Evolutionary conservation across 2,329 filamentous ascomycete species (phyloP), one percentile per base, ranked within the genome.

Genomic region (Ophioceras dolichostomum): DNA sequence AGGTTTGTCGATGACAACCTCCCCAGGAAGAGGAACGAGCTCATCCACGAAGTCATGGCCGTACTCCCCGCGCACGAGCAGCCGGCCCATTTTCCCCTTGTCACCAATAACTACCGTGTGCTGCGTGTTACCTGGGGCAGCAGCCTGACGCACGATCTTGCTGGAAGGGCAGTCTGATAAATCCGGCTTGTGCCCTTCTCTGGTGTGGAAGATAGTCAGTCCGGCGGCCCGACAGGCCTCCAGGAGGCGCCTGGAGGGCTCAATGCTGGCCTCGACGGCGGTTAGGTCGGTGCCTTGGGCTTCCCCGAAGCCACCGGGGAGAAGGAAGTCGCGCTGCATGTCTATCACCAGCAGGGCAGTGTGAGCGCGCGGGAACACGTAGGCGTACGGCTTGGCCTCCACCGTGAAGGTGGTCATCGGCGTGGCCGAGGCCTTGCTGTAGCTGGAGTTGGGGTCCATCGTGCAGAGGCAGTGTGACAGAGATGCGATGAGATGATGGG

Each of bases 1-100:
- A 3, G 68, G 66, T 50, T 74, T 75, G 49, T 76, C 70, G 32
- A 76, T 65, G 4, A 76, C 61, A 1, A 64, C 53, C 49, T 76
- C 71, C 12, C 62, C 63, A 2, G 68, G 62, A 26, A 61, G 45
- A 1, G 70, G 69, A 34, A 55, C 56, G 30, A 75, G 54, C 45
- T 71, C 69, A 47, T 71, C 65, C 16, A 74, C 57, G 30, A 73
- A 62, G 46, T 70, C 68, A 45, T 73, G 69, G 8, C 68, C 68
- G 39, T 66, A 64, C 50, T 73, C 68, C 22, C 69, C 70, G 19
- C 67, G 57, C 7, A 68, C 60, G 3, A 75, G 55, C 6, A 73
- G 52, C 33, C 67, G 53, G n/a, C 70, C 70, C 55, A 72, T 65
- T 3, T 64, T 57, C 3, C 68, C 68, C 36, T 59, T 51, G 43